phyloP scores from a whole-genome alignment of 179 eudicot species.

The Beta lomatogona region DNA sequence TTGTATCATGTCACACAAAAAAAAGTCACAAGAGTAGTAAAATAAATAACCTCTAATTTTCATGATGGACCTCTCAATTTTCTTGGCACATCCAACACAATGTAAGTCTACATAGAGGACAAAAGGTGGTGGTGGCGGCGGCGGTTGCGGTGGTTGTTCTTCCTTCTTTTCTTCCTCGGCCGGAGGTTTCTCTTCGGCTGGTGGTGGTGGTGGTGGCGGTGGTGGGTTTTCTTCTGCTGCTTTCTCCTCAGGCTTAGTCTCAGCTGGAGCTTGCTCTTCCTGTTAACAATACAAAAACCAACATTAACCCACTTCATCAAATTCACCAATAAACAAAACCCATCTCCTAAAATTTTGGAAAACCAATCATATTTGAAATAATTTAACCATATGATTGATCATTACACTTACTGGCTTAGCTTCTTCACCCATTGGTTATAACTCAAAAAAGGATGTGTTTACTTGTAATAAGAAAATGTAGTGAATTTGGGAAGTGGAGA shows the following conservation, averaged over 20 bases:
- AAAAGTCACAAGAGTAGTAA: not conserved
- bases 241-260: slow-evolving; percentile 39
- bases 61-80: slow-evolving; percentile 73
- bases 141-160: slow-evolving; percentile 46
- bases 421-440: slow-evolving; percentile 77
- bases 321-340: slow-evolving; percentile 19
- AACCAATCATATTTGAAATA: not conserved
- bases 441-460: not conserved
- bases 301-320: slow-evolving; percentile 21
- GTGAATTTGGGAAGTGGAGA: slow-evolving; percentile 16
- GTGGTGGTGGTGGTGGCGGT: slow-evolving; percentile 1
- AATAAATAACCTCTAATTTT: slow-evolving; percentile 64
- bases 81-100: slow-evolving; percentile 96
- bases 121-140: slow-evolving; percentile 57
- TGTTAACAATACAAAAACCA: not conserved
- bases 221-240: slow-evolving; percentile 42
- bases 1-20: no score
- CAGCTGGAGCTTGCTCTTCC: slow-evolving; percentile 42
- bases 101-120: slow-evolving; percentile 86
- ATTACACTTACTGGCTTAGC: slow-evolving; percentile 55
- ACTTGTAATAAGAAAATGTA: not conserved
- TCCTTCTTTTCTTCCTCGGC: slow-evolving; percentile 45
- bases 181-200: slow-evolving; percentile 40
- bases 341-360: slow-evolving; percentile 20
- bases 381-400: not conserved